phyloP scores from a whole-genome alignment of 768 basidiomycete species.

The Boletus sp. region DNA sequence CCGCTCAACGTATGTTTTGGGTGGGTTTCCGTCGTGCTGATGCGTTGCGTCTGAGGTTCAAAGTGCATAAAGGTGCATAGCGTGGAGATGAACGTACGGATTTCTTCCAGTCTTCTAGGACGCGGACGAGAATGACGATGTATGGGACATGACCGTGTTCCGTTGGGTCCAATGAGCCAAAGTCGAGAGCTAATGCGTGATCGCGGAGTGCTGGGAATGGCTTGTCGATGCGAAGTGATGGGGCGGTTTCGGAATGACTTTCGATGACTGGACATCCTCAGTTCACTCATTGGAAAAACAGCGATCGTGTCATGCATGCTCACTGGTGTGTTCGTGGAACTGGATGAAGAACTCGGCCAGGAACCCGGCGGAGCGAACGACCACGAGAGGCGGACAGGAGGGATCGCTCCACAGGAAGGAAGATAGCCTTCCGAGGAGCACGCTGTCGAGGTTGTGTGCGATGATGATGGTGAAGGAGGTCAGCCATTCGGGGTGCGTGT shows the following conservation, averaged over 20 bases:
- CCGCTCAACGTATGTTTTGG: conserved; percentile 57
- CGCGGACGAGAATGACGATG: conserved; percentile 81
- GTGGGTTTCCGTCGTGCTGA: conserved; percentile 65
- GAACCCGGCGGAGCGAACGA: conserved; percentile 85
- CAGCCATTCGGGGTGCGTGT: conserved; percentile 49
- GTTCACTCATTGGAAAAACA: neutral
- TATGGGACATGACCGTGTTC: conserved; percentile 91
- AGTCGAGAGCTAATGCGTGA: conserved; percentile 67
- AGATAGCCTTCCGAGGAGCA: conserved; percentile 55
- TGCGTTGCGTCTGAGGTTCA: neutral
- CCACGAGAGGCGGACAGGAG: conserved; percentile 64
- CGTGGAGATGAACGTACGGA: conserved; percentile 42
- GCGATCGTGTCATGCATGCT: conserved; percentile 26
- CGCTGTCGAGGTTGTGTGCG: conserved; percentile 70
- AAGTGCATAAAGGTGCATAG: neutral
- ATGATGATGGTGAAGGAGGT: conserved; percentile 75
- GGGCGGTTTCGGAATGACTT: conserved; percentile 73
- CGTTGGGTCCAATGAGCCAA: conserved; percentile 78
- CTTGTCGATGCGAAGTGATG: conserved; percentile 80
- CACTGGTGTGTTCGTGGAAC: conserved; percentile 82
- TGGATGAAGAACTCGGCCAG: conserved; percentile 87
- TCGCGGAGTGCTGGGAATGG: conserved; percentile 82
- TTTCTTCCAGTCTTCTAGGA: conserved; percentile 79
- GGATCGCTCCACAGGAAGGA: conserved; percentile 63
- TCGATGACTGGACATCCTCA: conserved; percentile 64